These are phyloP conservation scores for Cubamyces sp. DNA, from an alignment of 768 basidiomycete species.

Conservation along the genomic window DNA sequence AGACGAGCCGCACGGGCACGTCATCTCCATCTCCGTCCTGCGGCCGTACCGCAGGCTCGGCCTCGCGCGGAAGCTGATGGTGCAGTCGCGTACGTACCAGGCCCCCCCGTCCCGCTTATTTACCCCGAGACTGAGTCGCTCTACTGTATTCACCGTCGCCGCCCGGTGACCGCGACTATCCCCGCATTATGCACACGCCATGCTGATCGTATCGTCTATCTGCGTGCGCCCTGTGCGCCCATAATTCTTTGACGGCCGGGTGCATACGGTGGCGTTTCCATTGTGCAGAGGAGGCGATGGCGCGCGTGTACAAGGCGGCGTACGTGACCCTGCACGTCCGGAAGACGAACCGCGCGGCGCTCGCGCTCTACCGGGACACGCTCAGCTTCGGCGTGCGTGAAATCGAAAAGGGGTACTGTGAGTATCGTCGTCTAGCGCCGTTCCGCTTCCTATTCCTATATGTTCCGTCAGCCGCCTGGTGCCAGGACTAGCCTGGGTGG, in stretches of 20 bases:
- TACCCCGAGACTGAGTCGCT: too few species aligned
- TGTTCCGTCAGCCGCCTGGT: too few species aligned
- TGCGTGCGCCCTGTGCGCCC: too few species aligned
- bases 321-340: conserved; percentile 88
- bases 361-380: conserved; percentile 81
- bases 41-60: conserved; percentile 87
- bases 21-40: conserved; percentile 94
- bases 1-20: conserved; percentile 75
- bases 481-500: too few species aligned
- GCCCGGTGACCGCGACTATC: too few species aligned
- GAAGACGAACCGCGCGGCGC: conserved; percentile 87
- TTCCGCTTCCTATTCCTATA: too few species aligned
- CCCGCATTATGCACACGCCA: too few species aligned
- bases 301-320: conserved; percentile 71
- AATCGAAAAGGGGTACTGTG: conserved; percentile 86
- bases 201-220: too few species aligned
- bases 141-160: too few species aligned
- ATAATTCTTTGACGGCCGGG: too few species aligned
- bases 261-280: too few species aligned
- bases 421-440: conserved; percentile 35
- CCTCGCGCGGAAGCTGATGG: conserved; percentile 88
- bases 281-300: conserved; percentile 88
- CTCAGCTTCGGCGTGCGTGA: conserved; percentile 82
- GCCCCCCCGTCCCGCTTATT: too few species aligned
- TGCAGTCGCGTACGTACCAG: conserved; percentile 74